Base-by-base conservation (phyloP, 2,329 filamentous ascomycete genomes). In the Botrytis medusae region DNA sequence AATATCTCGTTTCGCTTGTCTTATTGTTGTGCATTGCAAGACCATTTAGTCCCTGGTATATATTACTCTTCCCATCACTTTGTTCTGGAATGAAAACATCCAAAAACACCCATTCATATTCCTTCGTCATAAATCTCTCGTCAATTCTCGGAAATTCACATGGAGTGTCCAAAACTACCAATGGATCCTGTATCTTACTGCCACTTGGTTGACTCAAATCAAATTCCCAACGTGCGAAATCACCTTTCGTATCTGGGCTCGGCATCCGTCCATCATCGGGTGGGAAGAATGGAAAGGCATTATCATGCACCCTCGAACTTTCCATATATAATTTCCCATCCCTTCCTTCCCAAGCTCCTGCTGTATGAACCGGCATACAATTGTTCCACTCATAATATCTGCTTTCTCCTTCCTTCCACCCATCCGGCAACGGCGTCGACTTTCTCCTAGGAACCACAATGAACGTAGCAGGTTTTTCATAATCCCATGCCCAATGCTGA, bases 381-480 rank as follows among this genome's bases (percentile, higher is more conserved):
- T 69, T 57, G 18, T 69, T 69, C 48, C 67, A 57, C 37, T 60
- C 51, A 44, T 61, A 69, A 69, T 42, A 69, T n/a, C 67, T 69
- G 18, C 48, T 61, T 25, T 69, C 48, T 12, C 54, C 48, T 18
- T 34, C 16, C 37, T 44, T 34, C 46, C 46, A 67, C 0, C 63
- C 63, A 8, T 51, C 63, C 0, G 63, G 63, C 46, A 67, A 67
- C 1, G 37, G 40, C 16, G 48, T 60, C 22, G 51, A 86, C 3
- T 83, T 83, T 1, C 84, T 78, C 10, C 86, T 81, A 10, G 86
- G 86, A 3, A 87, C 85, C 9, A 88, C 80, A 0, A 85, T 86
- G 74, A 88, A 88, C 79, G 84, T 86, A 76, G 87, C 86, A 75
- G 87, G 85, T 76, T 87, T 85, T 10, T 86, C 80, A 1, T 86